Evolutionary conservation across 2,329 filamentous ascomycete species (phyloP), one percentile per base, ranked within the genome.

Genomic region (Chrysosporium queenslandicum): DNA sequence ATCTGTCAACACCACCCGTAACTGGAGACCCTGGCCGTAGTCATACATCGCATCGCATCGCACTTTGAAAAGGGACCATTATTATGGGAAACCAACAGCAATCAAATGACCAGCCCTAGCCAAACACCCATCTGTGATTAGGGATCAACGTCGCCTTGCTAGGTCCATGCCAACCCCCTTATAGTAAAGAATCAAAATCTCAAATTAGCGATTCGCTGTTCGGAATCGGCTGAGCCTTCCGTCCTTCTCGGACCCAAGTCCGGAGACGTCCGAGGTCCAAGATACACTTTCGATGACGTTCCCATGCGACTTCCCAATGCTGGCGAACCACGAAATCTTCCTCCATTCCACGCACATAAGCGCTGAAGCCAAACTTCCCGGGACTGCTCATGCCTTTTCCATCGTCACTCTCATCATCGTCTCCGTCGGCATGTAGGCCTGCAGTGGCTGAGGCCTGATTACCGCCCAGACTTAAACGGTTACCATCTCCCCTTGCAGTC

Each of bases 401-500:
- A 12, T 66, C 63, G 14, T 58, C 56, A n/a, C 54, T 57, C 12
- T 53, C 58, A 25, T 61, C 60, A 5, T 58, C 61, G 25, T 64
- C 61, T 23, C 61, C 60, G n/a, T 29, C 39, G n/a, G 27, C 42
- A 3, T 20, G 14, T 12, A 25, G 7, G 20, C 25, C 29, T 21
- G 39, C 43, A 45, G 12, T 14, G 6, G 9, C 27, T 21, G 29
- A n/a, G 2, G 42, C 20, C 7, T 36, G 46, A 50, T 49, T 52
- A 5, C 14, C 46, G 34, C 36, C 39, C 3, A 69, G 56, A 16
- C 63, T 63, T 2, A 71, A 52, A 36, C 63, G 61, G 2, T 59
- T 46, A 1, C 67, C 66, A 55, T 79, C 77, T 3, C 78, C 78
- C 6, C 72, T 67, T 2, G 75, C 72, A 32, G 71, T 72, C 32